Percentiles rank a stretch among this genome's conserved stretches.
Conservation (phyloP, 106 monocot genomes). For the Dioscorea dumetorum region DNA sequence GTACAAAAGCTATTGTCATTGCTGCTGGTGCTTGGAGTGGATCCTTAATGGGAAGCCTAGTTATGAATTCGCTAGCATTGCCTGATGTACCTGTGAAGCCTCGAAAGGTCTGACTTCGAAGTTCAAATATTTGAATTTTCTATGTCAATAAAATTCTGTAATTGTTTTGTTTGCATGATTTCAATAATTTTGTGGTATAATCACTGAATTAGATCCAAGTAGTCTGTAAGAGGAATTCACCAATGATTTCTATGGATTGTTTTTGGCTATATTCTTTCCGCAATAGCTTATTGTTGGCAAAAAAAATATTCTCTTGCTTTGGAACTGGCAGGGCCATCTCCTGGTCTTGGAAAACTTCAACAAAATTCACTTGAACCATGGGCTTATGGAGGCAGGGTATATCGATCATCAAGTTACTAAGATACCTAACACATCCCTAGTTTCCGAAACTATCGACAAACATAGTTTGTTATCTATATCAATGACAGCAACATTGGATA, state of each 20-base stretch:
- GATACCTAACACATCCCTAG: not conserved
- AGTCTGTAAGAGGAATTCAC: too few species aligned
- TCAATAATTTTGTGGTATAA: too few species aligned
- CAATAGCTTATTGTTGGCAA: too few species aligned
- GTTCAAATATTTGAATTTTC: too few species aligned
- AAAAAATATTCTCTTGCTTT: too few species aligned
- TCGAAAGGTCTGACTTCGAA: conserved; percentile 49
- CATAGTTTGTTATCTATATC: conserved; percentile 49
- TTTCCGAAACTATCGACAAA: conserved; percentile 12
- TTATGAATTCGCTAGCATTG: conserved; percentile 11
- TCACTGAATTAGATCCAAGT: too few species aligned
- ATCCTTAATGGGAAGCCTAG: conserved; percentile 42
- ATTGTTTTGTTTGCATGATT: too few species aligned
- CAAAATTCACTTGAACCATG: conserved; percentile 72
- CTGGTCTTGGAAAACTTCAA: conserved; percentile 63
- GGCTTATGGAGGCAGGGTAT: conserved; percentile 89
- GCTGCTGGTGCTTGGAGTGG: conserved; percentile 86
- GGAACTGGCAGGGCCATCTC: conserved; percentile 66
- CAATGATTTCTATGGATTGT: too few species aligned
- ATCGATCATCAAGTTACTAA: conserved; percentile 48
- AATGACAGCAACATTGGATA: conserved; percentile 75
- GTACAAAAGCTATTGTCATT: conserved; percentile 61
- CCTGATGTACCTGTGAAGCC: conserved; percentile 71
- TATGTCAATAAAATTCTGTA: too few species aligned
- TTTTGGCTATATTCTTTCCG: too few species aligned